A percentile compares a stretch with the other conserved stretches of the same genome.
Conservation (phyloP, 2,329 filamentous ascomycete genomes). For the Aspergillus fischeri region DNA sequence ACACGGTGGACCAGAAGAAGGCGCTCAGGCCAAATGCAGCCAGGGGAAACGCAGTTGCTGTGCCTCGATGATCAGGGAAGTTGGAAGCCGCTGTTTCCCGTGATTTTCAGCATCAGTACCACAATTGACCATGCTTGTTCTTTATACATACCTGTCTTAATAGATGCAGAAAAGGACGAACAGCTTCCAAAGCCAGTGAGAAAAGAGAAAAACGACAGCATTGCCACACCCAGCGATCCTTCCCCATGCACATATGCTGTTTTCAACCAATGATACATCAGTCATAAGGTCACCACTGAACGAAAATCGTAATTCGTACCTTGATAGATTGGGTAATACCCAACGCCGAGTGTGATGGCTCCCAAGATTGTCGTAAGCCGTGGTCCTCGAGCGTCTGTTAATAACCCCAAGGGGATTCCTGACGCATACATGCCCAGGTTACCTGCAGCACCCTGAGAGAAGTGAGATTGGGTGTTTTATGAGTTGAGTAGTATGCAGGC, state of each 20-base stretch:
- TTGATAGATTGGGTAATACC: conserved; percentile 79
- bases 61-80: conserved; percentile 86
- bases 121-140: no score
- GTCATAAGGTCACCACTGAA: conserved; percentile 1
- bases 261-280: conserved; percentile 6
- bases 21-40: conserved; percentile 92
- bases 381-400: conserved; percentile 79
- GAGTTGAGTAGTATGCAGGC: conserved; percentile 1
- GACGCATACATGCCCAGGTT: conserved; percentile 86
- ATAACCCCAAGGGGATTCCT: conserved; percentile 82
- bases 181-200: conserved; percentile 85
- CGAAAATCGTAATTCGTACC: conserved; percentile 30
- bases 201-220: conserved; percentile 78
- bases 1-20: conserved; percentile 87
- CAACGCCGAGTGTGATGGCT: conserved; percentile 65
- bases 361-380: conserved; percentile 74
- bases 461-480: conserved; percentile 24
- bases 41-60: conserved; percentile 88
- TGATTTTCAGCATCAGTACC: conserved; percentile 6
- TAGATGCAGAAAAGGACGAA: conserved; percentile 79
- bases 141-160: conserved; percentile 62
- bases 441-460: conserved; percentile 48
- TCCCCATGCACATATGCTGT: conserved; percentile 67
- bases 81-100: conserved; percentile 68
- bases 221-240: conserved; percentile 51